Evolutionary conservation across 208 protist species (phyloP), one percentile per base, ranked within the genome.

Genomic region (Crithidia bombi): DNA sequence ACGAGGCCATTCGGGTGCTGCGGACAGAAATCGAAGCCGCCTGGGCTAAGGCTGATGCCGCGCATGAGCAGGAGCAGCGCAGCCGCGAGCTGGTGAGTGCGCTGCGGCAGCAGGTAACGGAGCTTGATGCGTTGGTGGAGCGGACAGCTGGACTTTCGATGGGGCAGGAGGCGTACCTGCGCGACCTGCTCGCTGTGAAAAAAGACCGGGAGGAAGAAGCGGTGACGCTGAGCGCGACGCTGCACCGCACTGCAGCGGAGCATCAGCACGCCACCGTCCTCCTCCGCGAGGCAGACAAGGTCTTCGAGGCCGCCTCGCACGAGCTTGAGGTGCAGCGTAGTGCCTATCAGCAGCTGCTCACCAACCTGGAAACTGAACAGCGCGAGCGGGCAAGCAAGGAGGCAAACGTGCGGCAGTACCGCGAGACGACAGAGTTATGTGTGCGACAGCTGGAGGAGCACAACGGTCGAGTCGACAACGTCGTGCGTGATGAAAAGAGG

Each of bases 1-100:
- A 98, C 70, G 90, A 98, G 36, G 97, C 94, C 3, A 99, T 99
- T 57, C 74, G 78, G 0, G 75, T 76, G 12, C 82, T 99, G 35
- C 96, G 98, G 23, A 92, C 87, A 23, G 97, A 99, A 72, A 97
- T 99, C 69, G 97, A 99, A 44, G 87, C 98, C 73, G 98, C 98
- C 12, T 99, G 98, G 97, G 96, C 98, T 55, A 96, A 99, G 81
- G 97, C 99, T 0, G 97, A 99, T 69, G 87, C 91, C 30, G 96
- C 97, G 14, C 96, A 99, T 80, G 90, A 98, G 61, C 97, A 98
- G 69, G 98, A 99, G 82, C 90, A 88, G 71, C 86, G 96, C 59
- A 97, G 97, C 26, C 96, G 91, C 43, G 93, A 99, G 74, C 92
- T 94, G 21, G 98, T 99, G 63, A 80, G 95, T 41, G 64, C 88